Base-by-base conservation (phyloP, 2,329 filamentous ascomycete species). In the Periconia sp. region DNA sequence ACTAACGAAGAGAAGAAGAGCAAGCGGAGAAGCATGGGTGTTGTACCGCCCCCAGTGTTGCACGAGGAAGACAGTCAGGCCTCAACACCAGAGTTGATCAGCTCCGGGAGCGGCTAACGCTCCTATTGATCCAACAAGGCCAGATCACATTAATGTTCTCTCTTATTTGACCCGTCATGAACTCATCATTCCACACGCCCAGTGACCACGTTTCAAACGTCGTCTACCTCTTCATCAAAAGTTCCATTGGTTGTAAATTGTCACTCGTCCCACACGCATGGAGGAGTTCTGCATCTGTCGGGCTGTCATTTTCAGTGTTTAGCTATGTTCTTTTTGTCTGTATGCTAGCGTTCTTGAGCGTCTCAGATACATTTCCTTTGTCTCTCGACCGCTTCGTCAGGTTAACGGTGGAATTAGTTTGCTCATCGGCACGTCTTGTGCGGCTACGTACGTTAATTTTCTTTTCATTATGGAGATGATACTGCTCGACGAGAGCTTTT, bases 11-110 rank as follows among this genome's bases (percentile, higher is more conserved):
- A 66, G 16, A 66, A 62, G 48, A 68, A 65, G 43, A 54, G 34
- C 37, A 69, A 66, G 53, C 54, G 65, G 39, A 67, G 52, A 50
- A 68, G 65, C 30, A 24, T 64, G 15, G 54, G 57, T 6, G 54
- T 66, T 12, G 40, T 55, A 4, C 49, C 60, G 8, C 64, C 61
- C 1, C 59, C 58, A 7, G 44, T 48, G 5, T 43, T 61, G 4
- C 46, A 52, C 9, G 56, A 59, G 28, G 64, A 68, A 36, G 63
- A 66, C 29, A 57, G 45, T 19, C 52, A 59, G 36, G 50, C 44
- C 8, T 55, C 56, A 9, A 55, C 57, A 7, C 54, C 56, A 10
- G 60, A 63, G 7, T 34, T 44, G n/a, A 50, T 49, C 17, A 52
- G 48, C 32, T 41, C 50, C 30, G 43, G 44, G 16, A 35, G 26